phyloP scores from a whole-genome alignment of 108 stramenopile species.

The Skeletonema tropicum region DNA sequence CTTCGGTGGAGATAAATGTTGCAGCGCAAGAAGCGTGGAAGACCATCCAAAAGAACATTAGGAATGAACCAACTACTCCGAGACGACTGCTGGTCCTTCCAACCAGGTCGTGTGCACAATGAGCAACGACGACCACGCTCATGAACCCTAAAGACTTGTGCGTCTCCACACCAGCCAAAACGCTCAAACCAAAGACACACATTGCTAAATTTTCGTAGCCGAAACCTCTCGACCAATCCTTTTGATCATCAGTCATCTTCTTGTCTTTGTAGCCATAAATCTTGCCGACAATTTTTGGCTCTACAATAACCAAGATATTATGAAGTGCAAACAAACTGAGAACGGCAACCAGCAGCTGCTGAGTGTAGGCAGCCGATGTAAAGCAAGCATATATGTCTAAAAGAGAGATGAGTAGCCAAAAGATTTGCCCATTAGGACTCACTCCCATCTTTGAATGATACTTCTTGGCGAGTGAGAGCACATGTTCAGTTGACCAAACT shows the following conservation, averaged over 20 bases:
- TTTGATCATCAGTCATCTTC: neutral
- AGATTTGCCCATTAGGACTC: neutral
- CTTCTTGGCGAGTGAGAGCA: neutral
- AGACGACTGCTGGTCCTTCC: neutral
- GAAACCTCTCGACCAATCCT: neutral
- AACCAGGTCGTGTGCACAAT: neutral
- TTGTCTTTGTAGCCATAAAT: neutral
- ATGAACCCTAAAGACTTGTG: neutral
- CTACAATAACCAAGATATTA: neutral
- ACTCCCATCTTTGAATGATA: neutral
- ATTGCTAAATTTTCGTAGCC: neutral
- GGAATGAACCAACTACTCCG: neutral
- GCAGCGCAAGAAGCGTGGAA: neutral
- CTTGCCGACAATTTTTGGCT: neutral
- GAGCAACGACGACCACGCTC: neutral
- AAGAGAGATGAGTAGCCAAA: neutral
- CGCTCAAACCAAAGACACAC: neutral
- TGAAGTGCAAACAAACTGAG: neutral
- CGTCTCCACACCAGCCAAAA: neutral
- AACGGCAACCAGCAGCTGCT: neutral
- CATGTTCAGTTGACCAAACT: neutral
- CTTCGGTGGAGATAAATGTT: neutral
- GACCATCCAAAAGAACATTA: neutral
- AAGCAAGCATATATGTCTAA: neutral
- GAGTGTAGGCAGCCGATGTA: neutral